Evolutionary conservation across 1,284 basidiomycete species (phyloP), one percentile per base, ranked within the genome.

Genomic region (Cutaneotrichosporon curvatum): DNA sequence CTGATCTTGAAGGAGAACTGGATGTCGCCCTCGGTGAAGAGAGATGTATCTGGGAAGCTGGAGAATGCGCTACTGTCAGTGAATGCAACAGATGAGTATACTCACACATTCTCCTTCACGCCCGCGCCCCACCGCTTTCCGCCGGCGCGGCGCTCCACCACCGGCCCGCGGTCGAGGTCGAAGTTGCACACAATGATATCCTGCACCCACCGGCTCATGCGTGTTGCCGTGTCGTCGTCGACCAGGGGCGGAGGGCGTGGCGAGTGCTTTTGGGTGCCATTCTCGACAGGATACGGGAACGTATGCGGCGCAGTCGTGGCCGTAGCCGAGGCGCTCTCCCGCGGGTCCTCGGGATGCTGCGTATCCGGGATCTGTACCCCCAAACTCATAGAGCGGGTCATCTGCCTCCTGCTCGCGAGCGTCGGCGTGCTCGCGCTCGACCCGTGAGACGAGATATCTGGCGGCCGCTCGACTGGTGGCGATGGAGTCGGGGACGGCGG

Each of bases 11-110:
- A 73, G 1, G 62, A 65, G 56, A 72, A 73, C 19, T 70, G 56
- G 22, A 73, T 65, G 5, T 61, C 60, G 2, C 73, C 73, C 51
- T 75, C 73, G 40, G 85, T 81, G 50, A 87, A 87, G 44, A 87
- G 81, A 0, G 82, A 74, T 0, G 88, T 91, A 62, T 96, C 92
- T 0, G 94, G 94, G 62, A 98, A 91, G 0, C 89, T 83, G 0
- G 87, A 90, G 72, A 97, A 97, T 5, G 91, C 89, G 47, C 90
- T 91, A 50, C 7, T 49, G 46, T 43, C 14, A 40, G 40, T n/a
- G 16, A 40, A 3, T 14, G 3, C 40, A 39, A 14, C 19, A 9
- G n/a, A n/a, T n/a, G n/a, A 25, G 7, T 15, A 37, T 2, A 76
- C 85, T 61, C 33, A 91, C 88, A 95, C 84, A 61, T 92, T 95